Conservation (phyloP, 2,329 filamentous ascomycete species). For the Hypoxylon sp. region DNA sequence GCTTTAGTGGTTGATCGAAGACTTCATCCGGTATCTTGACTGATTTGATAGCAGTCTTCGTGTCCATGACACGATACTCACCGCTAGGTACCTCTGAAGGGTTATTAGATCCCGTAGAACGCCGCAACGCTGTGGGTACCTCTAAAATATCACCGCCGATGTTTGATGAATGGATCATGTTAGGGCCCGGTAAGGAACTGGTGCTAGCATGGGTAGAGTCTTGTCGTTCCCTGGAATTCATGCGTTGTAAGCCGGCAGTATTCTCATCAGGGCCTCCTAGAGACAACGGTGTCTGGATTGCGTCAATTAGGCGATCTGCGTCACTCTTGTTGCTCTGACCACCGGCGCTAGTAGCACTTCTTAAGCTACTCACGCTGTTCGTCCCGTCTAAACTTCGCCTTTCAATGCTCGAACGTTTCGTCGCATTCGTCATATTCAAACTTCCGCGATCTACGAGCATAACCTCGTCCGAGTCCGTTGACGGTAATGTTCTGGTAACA, state of each 20-base stretch:
- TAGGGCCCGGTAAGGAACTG: slow-evolving; percentile 29
- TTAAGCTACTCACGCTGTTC: slow-evolving; percentile 58
- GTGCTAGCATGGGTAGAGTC: slow-evolving; percentile 27
- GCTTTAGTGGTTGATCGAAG: slow-evolving; percentile 50
- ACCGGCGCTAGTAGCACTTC: slow-evolving; percentile 64
- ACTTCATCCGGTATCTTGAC: slow-evolving; percentile 65
- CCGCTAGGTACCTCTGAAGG: slow-evolving; percentile 52
- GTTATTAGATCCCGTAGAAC: slow-evolving; percentile 8
- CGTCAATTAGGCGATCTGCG: slow-evolving; percentile 78
- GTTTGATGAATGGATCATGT: neutral
- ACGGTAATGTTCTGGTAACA: slow-evolving; percentile 51
- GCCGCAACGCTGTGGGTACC: slow-evolving; percentile 16
- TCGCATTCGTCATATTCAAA: slow-evolving; percentile 31
- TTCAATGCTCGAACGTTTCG: slow-evolving; percentile 43
- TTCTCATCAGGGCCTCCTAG: slow-evolving; percentile 55
- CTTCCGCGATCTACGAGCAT: slow-evolving; percentile 69
- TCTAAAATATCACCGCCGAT: slow-evolving; percentile 2
- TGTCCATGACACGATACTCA: slow-evolving; percentile 57
- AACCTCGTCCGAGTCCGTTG: slow-evolving; percentile 65
- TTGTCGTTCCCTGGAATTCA: slow-evolving; percentile 39
- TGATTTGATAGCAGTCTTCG: slow-evolving; percentile 61
- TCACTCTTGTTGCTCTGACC: slow-evolving; percentile 68
- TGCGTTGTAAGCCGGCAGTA: slow-evolving; percentile 30
- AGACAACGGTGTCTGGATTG: slow-evolving; percentile 72
- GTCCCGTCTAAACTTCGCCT: slow-evolving; percentile 56